These are phyloP conservation scores for Hypericum androsaemum DNA, from an alignment of 345 rosid species.

Conservation along the genomic window DNA sequence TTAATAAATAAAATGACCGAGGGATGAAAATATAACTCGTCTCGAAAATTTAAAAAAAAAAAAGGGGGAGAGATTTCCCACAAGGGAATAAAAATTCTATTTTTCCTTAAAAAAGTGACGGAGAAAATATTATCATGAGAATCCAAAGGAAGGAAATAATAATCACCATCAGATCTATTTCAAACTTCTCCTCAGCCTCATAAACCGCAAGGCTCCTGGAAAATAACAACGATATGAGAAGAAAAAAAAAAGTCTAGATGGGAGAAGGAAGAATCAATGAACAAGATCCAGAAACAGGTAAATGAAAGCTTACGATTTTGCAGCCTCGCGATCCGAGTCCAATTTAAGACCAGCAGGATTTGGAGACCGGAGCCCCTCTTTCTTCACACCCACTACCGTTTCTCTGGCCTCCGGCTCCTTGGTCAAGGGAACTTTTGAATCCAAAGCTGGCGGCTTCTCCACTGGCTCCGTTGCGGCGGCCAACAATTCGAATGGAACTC, in stretches of 20 bases:
- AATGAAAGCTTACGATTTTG: constrained; percentile 42
- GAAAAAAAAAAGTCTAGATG: neutral
- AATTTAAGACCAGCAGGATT: constrained; percentile 32
- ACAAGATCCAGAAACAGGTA: neutral
- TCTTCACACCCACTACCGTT: constrained; percentile 13
- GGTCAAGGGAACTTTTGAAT: constrained; percentile 31
- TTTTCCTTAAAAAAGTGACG: neutral
- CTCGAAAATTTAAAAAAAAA: neutral
- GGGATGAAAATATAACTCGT: neutral
- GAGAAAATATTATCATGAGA: too few species aligned
- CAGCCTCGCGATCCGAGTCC: constrained; percentile 37
- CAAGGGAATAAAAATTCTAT: neutral
- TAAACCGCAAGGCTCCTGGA: constrained; percentile 33
- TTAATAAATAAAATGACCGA: constrained; percentile 1
- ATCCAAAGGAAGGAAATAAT: neutral
- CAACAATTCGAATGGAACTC: constrained; percentile 18
- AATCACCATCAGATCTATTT: constrained; percentile 97
- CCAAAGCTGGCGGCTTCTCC: constrained; percentile 11
- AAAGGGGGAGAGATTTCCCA: neutral
- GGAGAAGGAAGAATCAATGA: neutral
- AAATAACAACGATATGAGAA: neutral
- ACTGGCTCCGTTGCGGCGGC: constrained; percentile 20
- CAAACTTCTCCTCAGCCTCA: constrained; percentile 58
- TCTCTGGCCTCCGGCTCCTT: constrained; percentile 33
- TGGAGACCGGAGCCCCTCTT: constrained; percentile 50